Percentiles rank a stretch among this genome's conserved stretches.
Evolutionary conservation across 768 basidiomycete genomes (phyloP).

Genomic region (Kwoniella heveanensis): DNA sequence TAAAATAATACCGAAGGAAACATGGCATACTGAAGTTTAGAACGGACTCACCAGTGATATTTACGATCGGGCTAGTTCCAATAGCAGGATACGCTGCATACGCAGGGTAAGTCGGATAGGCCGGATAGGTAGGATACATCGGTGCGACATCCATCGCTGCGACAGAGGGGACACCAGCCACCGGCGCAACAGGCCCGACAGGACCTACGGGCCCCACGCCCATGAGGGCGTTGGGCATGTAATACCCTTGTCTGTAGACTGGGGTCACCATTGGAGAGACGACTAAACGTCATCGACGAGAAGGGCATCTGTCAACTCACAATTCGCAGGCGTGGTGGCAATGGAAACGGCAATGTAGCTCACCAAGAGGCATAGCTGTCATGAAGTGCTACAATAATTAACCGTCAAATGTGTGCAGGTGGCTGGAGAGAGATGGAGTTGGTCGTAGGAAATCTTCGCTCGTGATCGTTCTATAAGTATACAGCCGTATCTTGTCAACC

Average conservation of each 20-base stretch:
- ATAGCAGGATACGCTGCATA: not conserved
- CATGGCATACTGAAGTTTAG: too few relatives aligned
- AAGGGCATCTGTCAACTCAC: too few relatives aligned
- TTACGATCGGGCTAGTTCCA: not conserved
- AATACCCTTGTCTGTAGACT: not conserved
- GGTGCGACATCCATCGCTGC: not conserved
- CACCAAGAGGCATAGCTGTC: not conserved
- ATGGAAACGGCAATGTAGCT: too few relatives aligned
- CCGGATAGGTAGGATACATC: constrained; percentile 1
- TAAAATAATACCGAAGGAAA: too few relatives aligned
- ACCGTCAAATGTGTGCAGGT: too few relatives aligned
- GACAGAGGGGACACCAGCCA: not conserved
- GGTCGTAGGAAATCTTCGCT: too few relatives aligned
- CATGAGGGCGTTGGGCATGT: constrained; percentile 6
- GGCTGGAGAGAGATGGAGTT: too few relatives aligned
- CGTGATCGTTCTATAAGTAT: too few relatives aligned
- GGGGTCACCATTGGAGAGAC: not conserved
- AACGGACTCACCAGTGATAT: constrained; percentile 5
- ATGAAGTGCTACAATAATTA: too few relatives aligned
- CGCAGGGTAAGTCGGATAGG: not conserved
- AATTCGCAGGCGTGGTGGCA: too few relatives aligned
- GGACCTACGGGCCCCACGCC: constrained; percentile 1
- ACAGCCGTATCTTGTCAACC: too few relatives aligned
- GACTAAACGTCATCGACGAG: not conserved
- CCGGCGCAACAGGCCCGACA: not conserved